These are phyloP conservation scores for Bipolaris victoriae DNA, from an alignment of 2,329 filamentous ascomycete genomes.

Conservation along the genomic window DNA sequence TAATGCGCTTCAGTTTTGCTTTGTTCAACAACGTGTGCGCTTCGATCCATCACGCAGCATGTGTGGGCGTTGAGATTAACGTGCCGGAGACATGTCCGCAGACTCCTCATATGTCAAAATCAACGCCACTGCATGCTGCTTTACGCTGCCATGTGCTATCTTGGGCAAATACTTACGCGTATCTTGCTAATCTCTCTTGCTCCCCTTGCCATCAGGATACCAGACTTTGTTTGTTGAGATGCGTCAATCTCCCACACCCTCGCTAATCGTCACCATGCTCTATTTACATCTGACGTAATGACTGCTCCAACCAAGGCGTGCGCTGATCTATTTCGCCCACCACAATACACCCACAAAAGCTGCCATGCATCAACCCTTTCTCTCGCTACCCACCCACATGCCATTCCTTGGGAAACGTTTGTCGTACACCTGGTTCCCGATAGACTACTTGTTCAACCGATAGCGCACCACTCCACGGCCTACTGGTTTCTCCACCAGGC, in stretches of 20 bases:
- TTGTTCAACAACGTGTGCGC: background rate
- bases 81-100: background rate
- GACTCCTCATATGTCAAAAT: background rate
- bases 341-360: slow-evolving; percentile 6
- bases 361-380: slow-evolving; percentile 2
- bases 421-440: background rate
- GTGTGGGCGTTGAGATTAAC: background rate
- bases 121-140: background rate
- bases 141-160: background rate
- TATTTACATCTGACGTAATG: slow-evolving; percentile 17
- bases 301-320: slow-evolving; percentile 13
- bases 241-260: slow-evolving; percentile 14
- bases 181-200: slow-evolving; percentile 18
- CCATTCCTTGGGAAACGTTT: background rate
- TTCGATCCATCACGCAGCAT: background rate
- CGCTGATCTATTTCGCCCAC: slow-evolving; percentile 13
- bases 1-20: background rate
- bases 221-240: slow-evolving; percentile 16
- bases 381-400: background rate
- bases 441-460: background rate
- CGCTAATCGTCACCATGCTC: slow-evolving; percentile 6
- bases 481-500: slow-evolving; percentile 29
- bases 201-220: slow-evolving; percentile 1
- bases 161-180: background rate
- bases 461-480: slow-evolving; percentile 16